These are phyloP conservation scores for Serendipita indica DNA, from an alignment of 768 basidiomycete genomes.

Conservation along the genomic window DNA sequence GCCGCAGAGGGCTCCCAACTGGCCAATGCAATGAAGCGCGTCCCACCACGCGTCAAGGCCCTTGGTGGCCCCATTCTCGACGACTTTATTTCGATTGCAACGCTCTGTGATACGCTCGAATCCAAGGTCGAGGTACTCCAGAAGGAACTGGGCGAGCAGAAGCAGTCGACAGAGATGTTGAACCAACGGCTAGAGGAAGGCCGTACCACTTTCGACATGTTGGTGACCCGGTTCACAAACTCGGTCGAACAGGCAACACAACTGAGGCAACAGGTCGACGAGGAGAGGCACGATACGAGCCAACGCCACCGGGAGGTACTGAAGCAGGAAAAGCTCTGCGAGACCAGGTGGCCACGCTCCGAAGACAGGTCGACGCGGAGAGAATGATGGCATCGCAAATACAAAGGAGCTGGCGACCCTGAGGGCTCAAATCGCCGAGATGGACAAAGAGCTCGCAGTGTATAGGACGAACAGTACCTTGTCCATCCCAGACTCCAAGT, in stretches of 20 bases:
- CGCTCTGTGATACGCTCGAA: not conserved
- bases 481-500: not conserved
- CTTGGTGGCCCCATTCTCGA: not conserved
- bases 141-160: not conserved
- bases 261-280: slow-evolving; percentile 33
- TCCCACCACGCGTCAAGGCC: not conserved
- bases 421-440: not conserved
- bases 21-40: not conserved
- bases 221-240: slow-evolving; percentile 3
- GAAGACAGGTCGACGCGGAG: not conserved
- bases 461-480: not conserved
- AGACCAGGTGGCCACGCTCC: not conserved
- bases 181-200: not conserved
- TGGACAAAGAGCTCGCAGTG: not conserved
- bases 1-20: not conserved
- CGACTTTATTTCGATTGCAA: not conserved
- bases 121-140: not conserved
- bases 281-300: slow-evolving; percentile 62
- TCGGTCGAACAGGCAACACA: not conserved
- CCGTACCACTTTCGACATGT: not conserved
- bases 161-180: not conserved
- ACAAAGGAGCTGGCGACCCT: not conserved
- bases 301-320: slow-evolving; percentile 24
- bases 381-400: not conserved
- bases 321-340: slow-evolving; percentile 1